Percentiles rank a stretch among this genome's conserved stretches.
phyloP scores from a whole-genome alignment of 352 stramenopile species.

The Proteromonas lacertae region DNA sequence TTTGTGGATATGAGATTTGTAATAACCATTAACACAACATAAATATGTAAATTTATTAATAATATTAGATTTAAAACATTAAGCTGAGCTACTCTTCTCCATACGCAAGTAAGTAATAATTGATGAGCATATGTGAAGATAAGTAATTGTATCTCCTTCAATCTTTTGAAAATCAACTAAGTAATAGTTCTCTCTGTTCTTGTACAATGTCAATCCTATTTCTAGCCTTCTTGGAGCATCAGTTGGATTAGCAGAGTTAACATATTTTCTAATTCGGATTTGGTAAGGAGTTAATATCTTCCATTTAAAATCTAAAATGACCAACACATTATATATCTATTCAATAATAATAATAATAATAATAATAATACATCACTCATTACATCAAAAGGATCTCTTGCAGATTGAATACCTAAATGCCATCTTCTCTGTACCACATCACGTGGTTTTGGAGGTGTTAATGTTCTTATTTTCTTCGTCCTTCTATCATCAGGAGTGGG shows the following conservation, averaged over 20 bases:
- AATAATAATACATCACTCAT: conserved; percentile 99
- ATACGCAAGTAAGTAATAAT: no score
- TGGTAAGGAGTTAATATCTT: not conserved
- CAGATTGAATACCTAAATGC: conserved; percentile 96
- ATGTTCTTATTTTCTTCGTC: not conserved
- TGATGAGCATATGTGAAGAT: no score
- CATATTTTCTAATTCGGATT: not conserved
- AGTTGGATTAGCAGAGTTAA: conserved; percentile 8
- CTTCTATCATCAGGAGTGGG: not conserved
- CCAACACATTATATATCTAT: conserved; percentile 80
- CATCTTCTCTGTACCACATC: conserved; percentile 30
- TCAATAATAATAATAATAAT: conserved; percentile 87
- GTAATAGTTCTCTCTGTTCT: conserved; percentile 89
- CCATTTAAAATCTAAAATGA: conserved; percentile 37
- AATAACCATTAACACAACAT: no score
- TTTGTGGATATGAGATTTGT: no score
- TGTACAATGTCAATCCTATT: conserved; percentile 2
- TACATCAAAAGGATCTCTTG: conserved; percentile 91
- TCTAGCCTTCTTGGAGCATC: conserved; percentile 4
- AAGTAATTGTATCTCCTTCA: conserved; percentile 8
- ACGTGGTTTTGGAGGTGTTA: not conserved
- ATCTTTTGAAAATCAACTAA: conserved; percentile 84
- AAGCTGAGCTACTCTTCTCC: no score
- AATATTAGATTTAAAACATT: no score
- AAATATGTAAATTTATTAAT: no score